Evolutionary conservation across 2,329 filamentous ascomycete genomes (phyloP).

Genomic region (Coniochaeta pulveracea): DNA sequence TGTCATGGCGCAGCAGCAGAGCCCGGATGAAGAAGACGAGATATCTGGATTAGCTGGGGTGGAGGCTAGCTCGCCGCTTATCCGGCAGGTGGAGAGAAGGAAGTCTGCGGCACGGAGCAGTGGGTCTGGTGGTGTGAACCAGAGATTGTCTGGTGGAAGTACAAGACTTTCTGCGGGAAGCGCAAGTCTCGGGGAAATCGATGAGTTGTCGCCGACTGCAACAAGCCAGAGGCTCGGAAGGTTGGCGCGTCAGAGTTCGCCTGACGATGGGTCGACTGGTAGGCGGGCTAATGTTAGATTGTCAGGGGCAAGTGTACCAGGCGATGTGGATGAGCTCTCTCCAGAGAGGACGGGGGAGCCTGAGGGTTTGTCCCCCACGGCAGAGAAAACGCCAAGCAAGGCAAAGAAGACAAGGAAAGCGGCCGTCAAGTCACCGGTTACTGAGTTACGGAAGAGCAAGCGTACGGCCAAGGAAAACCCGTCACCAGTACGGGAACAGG

Average conservation of each 20-base stretch:
- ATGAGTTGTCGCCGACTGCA: slow-evolving; percentile 22
- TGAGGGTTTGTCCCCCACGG: slow-evolving; percentile 1
- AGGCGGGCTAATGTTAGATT: no score
- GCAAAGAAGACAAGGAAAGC: background rate
- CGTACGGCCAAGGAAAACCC: background rate
- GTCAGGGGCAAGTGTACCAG: background rate
- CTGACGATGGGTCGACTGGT: no score
- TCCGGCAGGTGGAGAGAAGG: slow-evolving; percentile 21
- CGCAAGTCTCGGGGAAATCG: slow-evolving; percentile 12
- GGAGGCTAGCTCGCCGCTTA: slow-evolving; percentile 25
- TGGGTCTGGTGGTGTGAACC: no score
- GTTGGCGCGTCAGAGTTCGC: no score
- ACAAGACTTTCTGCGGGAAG: no score
- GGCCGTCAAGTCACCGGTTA: background rate
- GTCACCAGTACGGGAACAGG: no score
- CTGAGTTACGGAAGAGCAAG: background rate
- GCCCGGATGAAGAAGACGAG: slow-evolving; percentile 13
- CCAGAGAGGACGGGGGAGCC: slow-evolving; percentile 7
- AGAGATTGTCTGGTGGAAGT: no score
- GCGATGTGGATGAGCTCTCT: slow-evolving; percentile 8
- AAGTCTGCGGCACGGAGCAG: no score
- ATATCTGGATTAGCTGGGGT: slow-evolving; percentile 6
- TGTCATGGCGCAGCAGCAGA: slow-evolving; percentile 13
- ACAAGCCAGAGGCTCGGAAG: slow-evolving; percentile 8
- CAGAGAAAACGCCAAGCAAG: slow-evolving; percentile 7